These are phyloP conservation scores for Syncephalastrum racemosum DNA, from an alignment of 371 early-diverging fungal genomes.

Conservation along the genomic window DNA sequence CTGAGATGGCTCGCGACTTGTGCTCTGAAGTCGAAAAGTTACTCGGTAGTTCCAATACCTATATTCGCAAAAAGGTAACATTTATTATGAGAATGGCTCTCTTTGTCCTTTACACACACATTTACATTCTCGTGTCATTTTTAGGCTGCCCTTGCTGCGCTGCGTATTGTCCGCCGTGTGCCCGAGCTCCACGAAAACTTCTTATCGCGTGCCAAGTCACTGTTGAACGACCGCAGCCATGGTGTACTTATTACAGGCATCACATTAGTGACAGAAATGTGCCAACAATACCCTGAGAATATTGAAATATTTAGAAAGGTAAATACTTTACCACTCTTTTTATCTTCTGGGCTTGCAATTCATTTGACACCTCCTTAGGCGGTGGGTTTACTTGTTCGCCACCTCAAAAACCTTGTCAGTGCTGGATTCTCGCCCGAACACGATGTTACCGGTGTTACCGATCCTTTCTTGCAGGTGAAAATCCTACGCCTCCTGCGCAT, in stretches of 20 bases:
- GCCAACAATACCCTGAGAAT: constrained; percentile 68
- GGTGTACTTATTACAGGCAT: constrained; percentile 92
- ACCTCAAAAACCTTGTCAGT: constrained; percentile 85
- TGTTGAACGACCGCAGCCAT: constrained; percentile 92
- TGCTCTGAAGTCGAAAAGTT: constrained; percentile 93
- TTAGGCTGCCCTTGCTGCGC: constrained; percentile 90
- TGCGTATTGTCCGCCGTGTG: constrained; percentile 89
- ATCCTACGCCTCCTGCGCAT: constrained; percentile 89
- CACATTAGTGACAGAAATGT: constrained; percentile 92
- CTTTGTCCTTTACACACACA: not conserved
- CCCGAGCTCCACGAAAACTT: constrained; percentile 93
- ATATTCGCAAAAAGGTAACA: constrained; percentile 93
- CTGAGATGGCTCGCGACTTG: constrained; percentile 94
- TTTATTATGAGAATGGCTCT: not conserved
- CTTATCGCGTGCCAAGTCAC: constrained; percentile 64
- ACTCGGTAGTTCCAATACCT: constrained; percentile 87
- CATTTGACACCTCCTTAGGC: constrained; percentile 40
- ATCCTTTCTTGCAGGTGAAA: constrained; percentile 97
- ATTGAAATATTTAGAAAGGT: constrained; percentile 71
- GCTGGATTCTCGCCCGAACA: constrained; percentile 94
- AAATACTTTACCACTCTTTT: not conserved
- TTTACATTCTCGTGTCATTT: not conserved
- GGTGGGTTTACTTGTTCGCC: constrained; percentile 85
- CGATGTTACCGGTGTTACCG: constrained; percentile 93
- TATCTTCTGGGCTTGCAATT: too few relatives aligned